Percentiles rank a stretch among this genome's conserved stretches.
Evolutionary conservation across 106 monocot species (phyloP).

Genomic region (Dendrobium officinale): DNA sequence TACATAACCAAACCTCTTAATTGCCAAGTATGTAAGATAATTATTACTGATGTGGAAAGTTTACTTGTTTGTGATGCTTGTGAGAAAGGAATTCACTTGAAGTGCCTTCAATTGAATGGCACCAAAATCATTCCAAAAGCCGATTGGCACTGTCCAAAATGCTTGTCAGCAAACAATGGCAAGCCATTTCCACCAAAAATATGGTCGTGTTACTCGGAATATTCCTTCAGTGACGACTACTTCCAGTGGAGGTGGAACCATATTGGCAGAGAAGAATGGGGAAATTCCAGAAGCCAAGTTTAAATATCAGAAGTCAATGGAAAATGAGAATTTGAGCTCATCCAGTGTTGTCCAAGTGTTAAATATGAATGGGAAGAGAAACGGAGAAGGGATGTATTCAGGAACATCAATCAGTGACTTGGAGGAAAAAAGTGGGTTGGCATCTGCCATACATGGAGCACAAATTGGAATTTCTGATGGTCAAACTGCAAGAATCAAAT

Average conservation of each 20-base stretch:
- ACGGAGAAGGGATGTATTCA: slow-evolving; percentile 7
- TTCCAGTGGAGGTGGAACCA: slow-evolving; percentile 27
- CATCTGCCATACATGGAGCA: slow-evolving; percentile 4
- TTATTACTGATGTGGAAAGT: slow-evolving; percentile 67
- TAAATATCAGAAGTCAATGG: slow-evolving; percentile 29
- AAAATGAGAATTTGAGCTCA: slow-evolving; percentile 29
- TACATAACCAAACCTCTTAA: slow-evolving; percentile 50
- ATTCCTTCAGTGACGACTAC: slow-evolving; percentile 25
- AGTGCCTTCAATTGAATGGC: slow-evolving; percentile 57
- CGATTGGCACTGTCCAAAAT: slow-evolving; percentile 93
- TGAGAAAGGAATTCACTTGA: slow-evolving; percentile 88
- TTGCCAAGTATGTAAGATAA: slow-evolving; percentile 72
- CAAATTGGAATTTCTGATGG: slow-evolving; percentile 19
- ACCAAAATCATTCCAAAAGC: slow-evolving; percentile 55
- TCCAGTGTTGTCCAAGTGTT: slow-evolving; percentile 12
- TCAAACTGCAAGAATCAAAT: neutral
- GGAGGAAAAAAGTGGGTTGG: slow-evolving; percentile 12
- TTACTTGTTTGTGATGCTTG: slow-evolving; percentile 91
- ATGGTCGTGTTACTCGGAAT: slow-evolving; percentile 87
- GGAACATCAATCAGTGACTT: slow-evolving; percentile 3
- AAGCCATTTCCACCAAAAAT: slow-evolving; percentile 92
- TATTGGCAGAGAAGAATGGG: slow-evolving; percentile 27
- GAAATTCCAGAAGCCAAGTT: slow-evolving; percentile 35
- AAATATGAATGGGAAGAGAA: slow-evolving; percentile 8
- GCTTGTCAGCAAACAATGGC: slow-evolving; percentile 68